These are phyloP conservation scores for Astrothelium macrocarpum DNA, from an alignment of 495 filamentous ascomycete genomes.

Conservation along the genomic window DNA sequence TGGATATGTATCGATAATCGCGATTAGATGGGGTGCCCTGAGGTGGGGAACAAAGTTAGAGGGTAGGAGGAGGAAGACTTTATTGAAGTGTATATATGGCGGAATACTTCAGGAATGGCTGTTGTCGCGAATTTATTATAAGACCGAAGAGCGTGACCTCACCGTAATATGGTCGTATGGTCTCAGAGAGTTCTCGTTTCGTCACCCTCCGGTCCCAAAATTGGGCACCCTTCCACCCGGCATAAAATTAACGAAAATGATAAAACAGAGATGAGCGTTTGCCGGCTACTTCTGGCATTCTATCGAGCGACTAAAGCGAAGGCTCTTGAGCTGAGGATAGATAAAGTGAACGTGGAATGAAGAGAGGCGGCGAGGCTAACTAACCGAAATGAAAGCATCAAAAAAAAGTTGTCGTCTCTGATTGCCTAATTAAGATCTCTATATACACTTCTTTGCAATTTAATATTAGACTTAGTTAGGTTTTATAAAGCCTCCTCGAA, in stretches of 20 bases:
- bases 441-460: too few relatives aligned
- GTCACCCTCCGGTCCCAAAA: slow-evolving; percentile 7
- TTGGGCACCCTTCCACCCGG: slow-evolving; percentile 4
- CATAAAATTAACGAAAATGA: slow-evolving; percentile 5
- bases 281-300: background rate
- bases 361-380: slow-evolving; percentile 6
- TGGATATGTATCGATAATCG: too few relatives aligned
- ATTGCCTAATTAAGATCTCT: slow-evolving; percentile 1
- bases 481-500: slow-evolving; percentile 3
- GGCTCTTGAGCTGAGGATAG: background rate
- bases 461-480: too few relatives aligned
- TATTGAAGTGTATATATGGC: too few relatives aligned
- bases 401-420: slow-evolving; percentile 9
- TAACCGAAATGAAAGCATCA: slow-evolving; percentile 5
- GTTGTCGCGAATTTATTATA: too few relatives aligned
- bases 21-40: too few relatives aligned
- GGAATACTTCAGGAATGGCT: too few relatives aligned
- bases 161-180: slow-evolving; percentile 6
- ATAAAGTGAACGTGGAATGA: background rate
- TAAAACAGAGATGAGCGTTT: slow-evolving; percentile 3
- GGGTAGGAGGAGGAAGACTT: too few relatives aligned
- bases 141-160: too few relatives aligned
- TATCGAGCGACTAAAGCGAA: background rate
- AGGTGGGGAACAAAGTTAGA: too few relatives aligned
- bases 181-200: slow-evolving; percentile 9